Conservation (phyloP, 352 stramenopile species). For the Phytophthora brassicae region DNA sequence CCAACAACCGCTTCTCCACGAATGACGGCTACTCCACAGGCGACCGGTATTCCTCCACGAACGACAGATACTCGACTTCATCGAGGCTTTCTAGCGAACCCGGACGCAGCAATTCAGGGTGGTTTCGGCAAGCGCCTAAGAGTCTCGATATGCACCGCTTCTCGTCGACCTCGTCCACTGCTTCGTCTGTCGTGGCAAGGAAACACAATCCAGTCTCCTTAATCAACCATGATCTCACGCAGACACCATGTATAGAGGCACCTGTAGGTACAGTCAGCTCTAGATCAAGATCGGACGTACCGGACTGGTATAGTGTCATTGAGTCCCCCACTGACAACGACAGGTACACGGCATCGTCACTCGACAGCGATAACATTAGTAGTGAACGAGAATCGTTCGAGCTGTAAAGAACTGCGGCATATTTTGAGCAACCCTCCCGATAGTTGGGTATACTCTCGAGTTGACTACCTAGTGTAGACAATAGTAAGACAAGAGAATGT, state of each 20-base stretch:
- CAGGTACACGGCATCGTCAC: conserved; percentile 32
- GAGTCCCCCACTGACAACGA: conserved; percentile 44
- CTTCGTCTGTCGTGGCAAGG: conserved; percentile 28
- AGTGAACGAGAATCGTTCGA: conserved; percentile 62
- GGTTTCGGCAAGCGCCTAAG: conserved; percentile 17
- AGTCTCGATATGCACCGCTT: conserved; percentile 37
- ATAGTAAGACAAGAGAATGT: conserved; percentile 22
- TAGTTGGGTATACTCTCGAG: conserved; percentile 15
- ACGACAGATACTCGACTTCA: conserved; percentile 25
- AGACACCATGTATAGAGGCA: conserved; percentile 6
- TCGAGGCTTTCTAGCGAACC: conserved; percentile 32
- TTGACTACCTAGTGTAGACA: conserved; percentile 20
- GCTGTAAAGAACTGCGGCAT: conserved; percentile 37
- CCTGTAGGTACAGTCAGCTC: conserved; percentile 9
- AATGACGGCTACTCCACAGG: conserved; percentile 21
- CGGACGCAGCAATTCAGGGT: conserved; percentile 27
- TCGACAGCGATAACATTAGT: conserved; percentile 38
- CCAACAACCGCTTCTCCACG: conserved; percentile 22
- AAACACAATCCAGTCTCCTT: conserved; percentile 33
- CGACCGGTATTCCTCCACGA: conserved; percentile 22
- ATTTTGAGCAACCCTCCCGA: conserved; percentile 8
- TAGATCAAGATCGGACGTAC: conserved; percentile 25
- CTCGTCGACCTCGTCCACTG: conserved; percentile 42
- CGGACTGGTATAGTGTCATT: conserved; percentile 64
- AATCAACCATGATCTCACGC: conserved; percentile 31